Percentiles rank a stretch among this genome's conserved stretches.
phyloP scores from a whole-genome alignment of 257 asterid genomes.

The Nicotiana tabacum region DNA sequence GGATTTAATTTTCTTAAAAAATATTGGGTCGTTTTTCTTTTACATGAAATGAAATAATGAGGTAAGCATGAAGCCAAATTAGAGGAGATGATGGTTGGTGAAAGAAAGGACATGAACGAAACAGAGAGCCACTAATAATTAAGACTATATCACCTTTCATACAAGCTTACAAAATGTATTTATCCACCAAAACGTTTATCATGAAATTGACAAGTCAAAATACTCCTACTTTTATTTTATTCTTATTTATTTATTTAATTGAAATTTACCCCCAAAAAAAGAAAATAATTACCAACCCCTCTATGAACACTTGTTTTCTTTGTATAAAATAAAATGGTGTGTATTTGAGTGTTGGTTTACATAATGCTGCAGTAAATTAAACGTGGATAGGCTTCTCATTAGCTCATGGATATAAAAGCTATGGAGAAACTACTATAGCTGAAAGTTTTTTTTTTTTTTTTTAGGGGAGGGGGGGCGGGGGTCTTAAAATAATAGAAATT shows the following conservation, averaged over 20 bases:
- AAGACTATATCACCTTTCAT: not conserved
- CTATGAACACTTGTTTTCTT: not conserved
- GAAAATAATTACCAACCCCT: not conserved
- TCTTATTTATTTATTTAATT: too few relatives aligned
- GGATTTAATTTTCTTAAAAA: not conserved
- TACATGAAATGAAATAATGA: conserved; percentile 13
- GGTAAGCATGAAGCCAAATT: conserved; percentile 25
- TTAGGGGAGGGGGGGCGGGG: too few relatives aligned
- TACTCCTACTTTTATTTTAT: not conserved
- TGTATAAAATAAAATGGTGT: not conserved
- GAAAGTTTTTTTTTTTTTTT: not conserved
- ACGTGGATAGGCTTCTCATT: not conserved
- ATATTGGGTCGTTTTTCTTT: not conserved
- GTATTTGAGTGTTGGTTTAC: not conserved
- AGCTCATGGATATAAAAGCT: not conserved
- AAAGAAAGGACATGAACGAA: conserved; percentile 14
- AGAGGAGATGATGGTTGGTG: conserved; percentile 25
- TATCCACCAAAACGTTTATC: not conserved
- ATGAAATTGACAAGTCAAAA: not conserved
- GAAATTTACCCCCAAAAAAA: not conserved
- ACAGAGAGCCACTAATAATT: conserved; percentile 7
- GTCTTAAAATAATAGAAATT: not conserved
- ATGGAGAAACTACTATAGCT: not conserved
- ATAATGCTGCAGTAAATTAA: not conserved
- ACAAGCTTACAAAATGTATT: not conserved